Evolutionary conservation across 2,329 filamentous ascomycete genomes (phyloP), one percentile per base, ranked within the genome.

Genomic region (Alternaria arborescens): DNA sequence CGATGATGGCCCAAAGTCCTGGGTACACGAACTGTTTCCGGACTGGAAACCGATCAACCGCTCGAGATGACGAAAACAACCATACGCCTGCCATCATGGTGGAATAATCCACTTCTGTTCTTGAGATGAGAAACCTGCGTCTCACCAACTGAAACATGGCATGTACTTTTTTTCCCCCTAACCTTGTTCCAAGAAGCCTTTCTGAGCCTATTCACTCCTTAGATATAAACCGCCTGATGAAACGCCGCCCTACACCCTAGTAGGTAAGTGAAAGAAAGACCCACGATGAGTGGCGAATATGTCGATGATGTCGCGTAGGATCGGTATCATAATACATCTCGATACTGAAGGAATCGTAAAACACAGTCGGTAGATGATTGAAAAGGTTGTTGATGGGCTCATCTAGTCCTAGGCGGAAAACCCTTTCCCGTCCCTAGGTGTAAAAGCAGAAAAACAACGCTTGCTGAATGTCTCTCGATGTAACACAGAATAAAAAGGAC

Each of bases 311-410:
- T 56, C 47, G 36, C 47, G 47, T 36, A 38, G 47, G 46, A 41
- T 55, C 40, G 52, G 52, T 61, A 42, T 52, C 55, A 48, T 58
- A 30, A 58, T 42, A 50, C 28, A 47, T 44, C 32, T 52, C 52
- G 48, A 41, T 43, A 54, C 32, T 48, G 53, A 43, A 54, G 36
- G 28, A 42, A 24, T 58, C 58, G 54, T 61, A 32, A 58, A 57
- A 26, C 46, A 52, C 34, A 52, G 44, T 48, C 42, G 22, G 52
- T 32, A 58, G 36, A 34, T 48, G 30, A 58, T 48, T 44, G 56
- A 47, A 20, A 41, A 36, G 26, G 42, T 43, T 40, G 42, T 58
- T 44, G 42, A 42, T 28, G 53, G 53, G 30, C 20, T 28, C 34
- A 41, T 36, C 40, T 47, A 47, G 42, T 56, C 41, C 28, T 51